A percentile compares a stretch with the other conserved stretches of the same genome.
Conservation (phyloP, 345 rosid genomes). For the Euphorbia lathyris region DNA sequence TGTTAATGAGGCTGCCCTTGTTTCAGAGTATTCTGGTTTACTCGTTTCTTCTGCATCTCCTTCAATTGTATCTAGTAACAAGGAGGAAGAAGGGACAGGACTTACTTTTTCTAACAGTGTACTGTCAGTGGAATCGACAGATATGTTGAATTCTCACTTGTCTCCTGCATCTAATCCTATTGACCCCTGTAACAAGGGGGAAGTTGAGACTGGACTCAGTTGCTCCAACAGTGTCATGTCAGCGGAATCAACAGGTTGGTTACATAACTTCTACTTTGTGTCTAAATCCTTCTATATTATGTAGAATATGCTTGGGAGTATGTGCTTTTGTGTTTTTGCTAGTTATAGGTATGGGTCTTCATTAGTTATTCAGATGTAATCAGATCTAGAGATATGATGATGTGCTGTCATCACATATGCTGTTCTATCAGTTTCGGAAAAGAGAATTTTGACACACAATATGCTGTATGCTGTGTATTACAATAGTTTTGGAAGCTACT, state of each 20-base stretch:
- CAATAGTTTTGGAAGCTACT: neutral
- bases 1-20: slow-evolving; percentile 14
- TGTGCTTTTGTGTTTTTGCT: slow-evolving; percentile 1
- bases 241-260: slow-evolving; percentile 38
- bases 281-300: neutral
- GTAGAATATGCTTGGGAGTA: slow-evolving; percentile 7
- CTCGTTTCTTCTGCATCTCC: slow-evolving; percentile 10
- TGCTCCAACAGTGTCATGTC: slow-evolving; percentile 29
- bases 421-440: neutral
- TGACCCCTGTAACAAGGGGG: slow-evolving; percentile 18
- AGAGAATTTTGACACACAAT: too few species aligned
- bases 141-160: neutral
- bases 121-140: slow-evolving; percentile 12
- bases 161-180: slow-evolving; percentile 9
- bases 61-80: slow-evolving; percentile 16
- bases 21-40: slow-evolving; percentile 18
- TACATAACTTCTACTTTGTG: neutral
- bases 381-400: neutral
- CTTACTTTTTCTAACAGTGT: slow-evolving; percentile 23
- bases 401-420: neutral
- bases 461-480: neutral
- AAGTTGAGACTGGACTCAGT: slow-evolving; percentile 4
- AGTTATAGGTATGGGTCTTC: neutral
- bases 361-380: neutral
- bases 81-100: slow-evolving; percentile 11